A percentile compares a stretch with the other conserved stretches of the same genome.
phyloP scores from a whole-genome alignment of 176 grass and related monocot genomes.

The Musa beccarii region DNA sequence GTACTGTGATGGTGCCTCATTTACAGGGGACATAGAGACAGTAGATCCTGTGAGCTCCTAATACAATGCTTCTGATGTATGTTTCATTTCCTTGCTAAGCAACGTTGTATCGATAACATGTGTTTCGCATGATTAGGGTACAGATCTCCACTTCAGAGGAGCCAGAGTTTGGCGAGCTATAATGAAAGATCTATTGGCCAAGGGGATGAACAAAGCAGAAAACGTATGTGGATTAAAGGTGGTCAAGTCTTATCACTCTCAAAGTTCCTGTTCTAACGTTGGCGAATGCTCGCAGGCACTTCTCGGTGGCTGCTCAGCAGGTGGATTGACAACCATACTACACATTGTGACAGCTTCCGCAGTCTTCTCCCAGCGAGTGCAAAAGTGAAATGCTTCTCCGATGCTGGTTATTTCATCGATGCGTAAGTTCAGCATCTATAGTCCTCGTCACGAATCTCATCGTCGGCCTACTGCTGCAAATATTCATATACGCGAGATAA shows the following conservation, averaged over 20 bases:
- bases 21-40: slow-evolving; percentile 7
- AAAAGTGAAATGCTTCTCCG: slow-evolving; percentile 76
- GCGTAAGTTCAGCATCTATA: slow-evolving; percentile 29
- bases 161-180: slow-evolving; percentile 5
- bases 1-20: slow-evolving; percentile 18
- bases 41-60: slow-evolving; percentile 15
- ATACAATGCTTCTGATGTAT: not conserved
- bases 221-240: not conserved
- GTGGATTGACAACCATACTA: too few relatives aligned
- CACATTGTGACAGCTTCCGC: slow-evolving; percentile 66
- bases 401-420: slow-evolving; percentile 85
- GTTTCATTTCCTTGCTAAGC: not conserved
- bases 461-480: too few relatives aligned
- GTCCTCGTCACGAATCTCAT: too few relatives aligned
- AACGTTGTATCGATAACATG: not conserved
- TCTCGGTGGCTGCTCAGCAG: too few relatives aligned
- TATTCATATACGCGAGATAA: too few relatives aligned
- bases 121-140: not conserved
- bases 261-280: too few relatives aligned
- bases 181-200: slow-evolving; percentile 5
- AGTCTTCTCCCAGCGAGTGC: slow-evolving; percentile 46
- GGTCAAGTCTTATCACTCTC: too few relatives aligned
- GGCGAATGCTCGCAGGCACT: too few relatives aligned
- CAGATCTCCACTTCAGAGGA: slow-evolving; percentile 18
- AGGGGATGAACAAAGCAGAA: slow-evolving; percentile 18